Percentiles rank a stretch among this genome's conserved stretches.
phyloP scores from a whole-genome alignment of 1,284 basidiomycete species.

The Marasmius tenuissimus region DNA sequence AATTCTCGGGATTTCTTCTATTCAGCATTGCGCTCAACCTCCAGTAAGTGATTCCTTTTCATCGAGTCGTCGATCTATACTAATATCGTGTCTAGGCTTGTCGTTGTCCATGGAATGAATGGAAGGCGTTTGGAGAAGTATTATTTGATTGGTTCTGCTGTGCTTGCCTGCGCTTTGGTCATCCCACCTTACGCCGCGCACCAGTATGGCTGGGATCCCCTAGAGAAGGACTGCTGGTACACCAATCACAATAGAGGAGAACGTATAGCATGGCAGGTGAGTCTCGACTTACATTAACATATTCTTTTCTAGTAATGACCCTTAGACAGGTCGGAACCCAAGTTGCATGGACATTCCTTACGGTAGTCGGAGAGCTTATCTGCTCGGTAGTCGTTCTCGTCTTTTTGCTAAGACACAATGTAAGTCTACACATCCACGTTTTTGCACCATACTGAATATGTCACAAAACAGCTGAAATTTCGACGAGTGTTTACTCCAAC shows the following conservation, averaged over 20 bases:
- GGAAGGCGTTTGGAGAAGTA: constrained; percentile 21
- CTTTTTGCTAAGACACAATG: constrained; percentile 9
- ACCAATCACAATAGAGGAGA: constrained; percentile 15
- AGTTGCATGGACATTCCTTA: constrained; percentile 20
- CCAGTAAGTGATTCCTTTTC: constrained; percentile 13
- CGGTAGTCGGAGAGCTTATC: constrained; percentile 10
- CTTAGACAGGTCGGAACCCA: constrained; percentile 20
- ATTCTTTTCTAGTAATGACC: not conserved
- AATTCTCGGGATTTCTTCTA: constrained; percentile 20
- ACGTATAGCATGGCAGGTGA: constrained; percentile 23
- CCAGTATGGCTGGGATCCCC: constrained; percentile 24
- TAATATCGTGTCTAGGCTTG: constrained; percentile 14
- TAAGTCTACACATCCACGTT: not conserved
- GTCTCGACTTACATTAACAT: not conserved
- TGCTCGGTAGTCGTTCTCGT: constrained; percentile 5
- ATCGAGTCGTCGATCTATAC: not conserved
- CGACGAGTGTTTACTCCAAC: constrained; percentile 4
- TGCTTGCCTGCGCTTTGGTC: constrained; percentile 13
- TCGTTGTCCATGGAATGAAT: constrained; percentile 19
- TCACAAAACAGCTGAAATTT: not conserved
- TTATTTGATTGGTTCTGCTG: constrained; percentile 17
- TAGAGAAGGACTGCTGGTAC: constrained; percentile 23
- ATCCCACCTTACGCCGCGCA: constrained; percentile 21
- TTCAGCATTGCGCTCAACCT: constrained; percentile 20
- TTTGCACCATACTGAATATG: not conserved